These are phyloP conservation scores for Penicillium sumatraense DNA, from an alignment of 2,329 filamentous ascomycete species.

Conservation along the genomic window DNA sequence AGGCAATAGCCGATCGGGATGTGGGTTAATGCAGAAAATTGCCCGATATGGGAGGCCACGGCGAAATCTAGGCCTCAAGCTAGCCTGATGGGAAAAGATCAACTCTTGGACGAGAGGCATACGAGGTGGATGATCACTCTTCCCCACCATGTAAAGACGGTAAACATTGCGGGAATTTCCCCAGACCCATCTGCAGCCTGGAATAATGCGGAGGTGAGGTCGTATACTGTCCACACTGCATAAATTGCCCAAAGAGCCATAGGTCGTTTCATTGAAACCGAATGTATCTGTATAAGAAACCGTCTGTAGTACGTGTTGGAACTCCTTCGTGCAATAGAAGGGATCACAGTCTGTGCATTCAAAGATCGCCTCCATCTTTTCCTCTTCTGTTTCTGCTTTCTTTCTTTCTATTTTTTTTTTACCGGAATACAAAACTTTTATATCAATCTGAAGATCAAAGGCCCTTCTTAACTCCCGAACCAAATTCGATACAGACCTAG, in stretches of 20 bases:
- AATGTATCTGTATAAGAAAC: neutral
- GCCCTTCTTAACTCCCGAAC: neutral
- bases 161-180: slow-evolving; percentile 9
- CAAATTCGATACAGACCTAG: neutral
- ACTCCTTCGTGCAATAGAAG: neutral
- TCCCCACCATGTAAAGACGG: neutral
- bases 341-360: neutral
- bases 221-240: neutral
- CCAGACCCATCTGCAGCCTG: slow-evolving; percentile 4
- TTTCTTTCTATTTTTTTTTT: neutral
- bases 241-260: too few species aligned
- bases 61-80: neutral
- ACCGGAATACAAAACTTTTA: neutral
- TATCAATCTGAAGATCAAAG: neutral
- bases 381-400: too few species aligned
- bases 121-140: neutral
- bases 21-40: neutral
- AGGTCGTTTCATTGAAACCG: too few species aligned
- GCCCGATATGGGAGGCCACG: neutral
- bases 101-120: too few species aligned
- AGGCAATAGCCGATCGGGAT: neutral
- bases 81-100: neutral
- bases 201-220: slow-evolving; percentile 5
- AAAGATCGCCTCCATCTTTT: too few species aligned
- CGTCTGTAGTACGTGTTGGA: neutral